Evolutionary conservation across 345 rosid genomes (phyloP).

Genomic region (Triadica sebifera): DNA sequence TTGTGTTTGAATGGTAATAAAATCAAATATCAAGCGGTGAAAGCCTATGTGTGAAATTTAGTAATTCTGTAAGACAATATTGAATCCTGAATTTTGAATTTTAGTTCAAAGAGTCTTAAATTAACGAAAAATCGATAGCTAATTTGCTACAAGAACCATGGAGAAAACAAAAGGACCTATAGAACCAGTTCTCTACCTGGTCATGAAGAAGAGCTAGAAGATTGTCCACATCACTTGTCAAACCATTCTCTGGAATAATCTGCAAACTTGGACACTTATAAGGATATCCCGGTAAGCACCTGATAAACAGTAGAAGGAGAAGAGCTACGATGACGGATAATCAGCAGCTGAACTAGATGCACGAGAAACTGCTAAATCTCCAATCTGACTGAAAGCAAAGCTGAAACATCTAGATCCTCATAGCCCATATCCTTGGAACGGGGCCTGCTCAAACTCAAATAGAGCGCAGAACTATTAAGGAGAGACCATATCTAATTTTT

Average conservation of each 20-base stretch:
- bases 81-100: conserved; percentile 8
- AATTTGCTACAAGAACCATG: background rate
- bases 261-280: conserved; percentile 84
- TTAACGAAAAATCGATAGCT: background rate
- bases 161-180: conserved; percentile 8
- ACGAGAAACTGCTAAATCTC: conserved; percentile 11
- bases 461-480: conserved; percentile 20
- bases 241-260: conserved; percentile 77
- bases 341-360: background rate
- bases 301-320: conserved; percentile 25
- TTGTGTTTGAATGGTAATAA: background rate
- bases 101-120: background rate
- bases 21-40: conserved; percentile 6
- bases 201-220: conserved; percentile 82
- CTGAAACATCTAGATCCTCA: conserved; percentile 82
- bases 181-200: conserved; percentile 48
- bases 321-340: conserved; percentile 3
- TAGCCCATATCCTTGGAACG: conserved; percentile 85
- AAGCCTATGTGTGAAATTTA: background rate
- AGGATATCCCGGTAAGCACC: conserved; percentile 97
- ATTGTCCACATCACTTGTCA: conserved; percentile 66
- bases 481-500: conserved; percentile 11
- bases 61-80: background rate
- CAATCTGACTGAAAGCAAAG: conserved; percentile 72
- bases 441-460: conserved; percentile 62